Percentiles rank a stretch among this genome's conserved stretches.
Evolutionary conservation across 805 yeast genomes (phyloP).

Genomic region (Hanseniaspora guilliermondii): DNA sequence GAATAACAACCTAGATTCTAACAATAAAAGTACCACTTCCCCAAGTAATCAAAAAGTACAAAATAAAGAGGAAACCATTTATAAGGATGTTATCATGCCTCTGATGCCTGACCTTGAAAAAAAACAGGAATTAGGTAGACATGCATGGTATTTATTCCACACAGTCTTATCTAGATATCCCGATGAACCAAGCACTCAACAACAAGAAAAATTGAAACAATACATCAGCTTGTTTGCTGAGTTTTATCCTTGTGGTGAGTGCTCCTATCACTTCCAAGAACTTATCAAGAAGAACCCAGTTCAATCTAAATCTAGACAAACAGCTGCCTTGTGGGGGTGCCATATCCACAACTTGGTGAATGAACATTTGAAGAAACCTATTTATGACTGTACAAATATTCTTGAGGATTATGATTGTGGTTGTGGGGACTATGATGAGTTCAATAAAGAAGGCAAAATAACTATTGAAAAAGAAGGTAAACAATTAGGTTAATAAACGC

Average conservation of each 20-base stretch:
- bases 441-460: slow-evolving; percentile 20
- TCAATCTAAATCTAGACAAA: slow-evolving; percentile 59
- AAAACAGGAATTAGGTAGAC: slow-evolving; percentile 71
- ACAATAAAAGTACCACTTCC: background rate
- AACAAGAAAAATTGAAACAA: slow-evolving; percentile 47
- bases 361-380: slow-evolving; percentile 49
- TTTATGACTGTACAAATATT: slow-evolving; percentile 74
- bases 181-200: slow-evolving; percentile 55
- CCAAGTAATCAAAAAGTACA: background rate
- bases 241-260: slow-evolving; percentile 94
- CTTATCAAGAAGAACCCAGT: slow-evolving; percentile 68
- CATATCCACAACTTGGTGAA: slow-evolving; percentile 81
- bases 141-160: slow-evolving; percentile 87
- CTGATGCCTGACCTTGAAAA: slow-evolving; percentile 68
- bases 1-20: background rate
- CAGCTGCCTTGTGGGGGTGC: slow-evolving; percentile 95
- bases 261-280: slow-evolving; percentile 79
- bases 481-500: slow-evolving; percentile 31
- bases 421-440: slow-evolving; percentile 61
- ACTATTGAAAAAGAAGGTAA: slow-evolving; percentile 37
- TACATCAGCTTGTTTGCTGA: slow-evolving; percentile 71
- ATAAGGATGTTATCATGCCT: slow-evolving; percentile 55
- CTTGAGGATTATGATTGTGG: slow-evolving; percentile 94
- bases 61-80: slow-evolving; percentile 5
- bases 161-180: slow-evolving; percentile 89